These are phyloP conservation scores for Ceratocystis variospora DNA, from an alignment of 2,329 filamentous ascomycete species.

Conservation along the genomic window DNA sequence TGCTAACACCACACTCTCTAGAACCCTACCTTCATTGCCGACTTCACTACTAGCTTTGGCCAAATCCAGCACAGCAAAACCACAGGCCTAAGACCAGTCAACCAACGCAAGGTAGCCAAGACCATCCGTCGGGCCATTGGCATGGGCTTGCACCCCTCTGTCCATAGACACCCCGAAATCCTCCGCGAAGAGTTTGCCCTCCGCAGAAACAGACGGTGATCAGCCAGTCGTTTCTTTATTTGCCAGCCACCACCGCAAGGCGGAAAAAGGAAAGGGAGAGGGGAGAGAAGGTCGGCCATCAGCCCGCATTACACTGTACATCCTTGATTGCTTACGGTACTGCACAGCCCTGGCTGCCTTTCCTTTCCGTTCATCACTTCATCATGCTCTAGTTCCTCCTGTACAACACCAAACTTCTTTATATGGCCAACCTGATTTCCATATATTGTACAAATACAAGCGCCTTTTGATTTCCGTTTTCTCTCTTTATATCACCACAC, in stretches of 20 bases:
- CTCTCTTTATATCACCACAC: conserved; percentile 4
- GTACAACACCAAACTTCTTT: conserved; percentile 11
- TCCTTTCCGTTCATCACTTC: neutral
- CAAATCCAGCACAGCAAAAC: conserved; percentile 63
- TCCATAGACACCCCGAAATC: conserved; percentile 78
- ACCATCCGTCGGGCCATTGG: conserved; percentile 80
- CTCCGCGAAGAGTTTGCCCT: conserved; percentile 34
- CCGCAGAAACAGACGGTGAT: conserved; percentile 12
- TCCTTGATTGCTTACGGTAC: neutral
- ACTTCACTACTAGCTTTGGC: conserved; percentile 74
- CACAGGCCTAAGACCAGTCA: conserved; percentile 72
- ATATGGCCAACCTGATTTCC: conserved; percentile 10
- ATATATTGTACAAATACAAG: conserved; percentile 27
- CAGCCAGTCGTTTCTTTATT: neutral
- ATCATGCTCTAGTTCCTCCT: neutral
- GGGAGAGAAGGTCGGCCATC: neutral
- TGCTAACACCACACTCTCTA: conserved; percentile 27
- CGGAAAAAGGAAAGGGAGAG: too few relatives aligned
- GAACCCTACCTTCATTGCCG: conserved; percentile 87
- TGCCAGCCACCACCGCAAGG: neutral
- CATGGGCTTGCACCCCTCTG: conserved; percentile 80
- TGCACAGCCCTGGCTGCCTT: neutral
- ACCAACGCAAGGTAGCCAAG: conserved; percentile 87
- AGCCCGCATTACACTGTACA: neutral
- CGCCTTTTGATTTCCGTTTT: conserved; percentile 3